Base-by-base conservation (phyloP, 2,329 filamentous ascomycete genomes). In the Simplicillium sp. region DNA sequence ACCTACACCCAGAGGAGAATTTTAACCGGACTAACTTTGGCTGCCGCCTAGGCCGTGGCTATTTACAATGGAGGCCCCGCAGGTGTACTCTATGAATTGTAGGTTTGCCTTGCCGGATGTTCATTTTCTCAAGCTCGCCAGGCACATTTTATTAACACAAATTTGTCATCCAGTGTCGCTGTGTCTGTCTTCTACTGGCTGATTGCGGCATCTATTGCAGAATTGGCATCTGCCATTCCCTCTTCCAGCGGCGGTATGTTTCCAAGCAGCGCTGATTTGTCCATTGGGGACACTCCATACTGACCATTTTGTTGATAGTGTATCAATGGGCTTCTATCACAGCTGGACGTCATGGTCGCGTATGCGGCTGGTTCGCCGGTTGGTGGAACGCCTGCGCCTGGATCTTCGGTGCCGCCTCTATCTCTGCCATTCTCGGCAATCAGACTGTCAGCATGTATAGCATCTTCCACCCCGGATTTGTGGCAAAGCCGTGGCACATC, bases 261-360 rank as follows among this genome's bases (percentile, higher is more conserved):
- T 36, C 11, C 13, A 36, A 14, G 11, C 16, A 13, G 11, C 34
- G 15, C 7, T 15, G 5, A 33, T 33, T 33, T 7, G 31, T 33
- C 31, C 12, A 16, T 33, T 6, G 7, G 25, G 8, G 12, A 25
- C 36, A 33, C 14, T 14, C 3, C 4, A n/a, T 39, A 5, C 20
- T 25, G 20, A 25, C 20, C 5, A 25, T 17, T 18, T n/a, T 39
- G 12, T 12, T 16, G n/a, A n/a, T 15, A 17, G 72, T 80, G 5
- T 80, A 80, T 43, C 75, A 80, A 49, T 80, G 73, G 72, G 75
- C 75, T 3, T 69, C 73, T 12, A 64, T 79, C 8, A 77, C 74
- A 2, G 70, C 73, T 0, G 76, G 76, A 2, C 57, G 46, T 40
- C 71, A 69, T 58, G 75, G 76, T 20, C 68, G 74, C 14, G 47